Evolutionary conservation across 257 asterid species (phyloP).

Genomic region (Plantago elongata): DNA sequence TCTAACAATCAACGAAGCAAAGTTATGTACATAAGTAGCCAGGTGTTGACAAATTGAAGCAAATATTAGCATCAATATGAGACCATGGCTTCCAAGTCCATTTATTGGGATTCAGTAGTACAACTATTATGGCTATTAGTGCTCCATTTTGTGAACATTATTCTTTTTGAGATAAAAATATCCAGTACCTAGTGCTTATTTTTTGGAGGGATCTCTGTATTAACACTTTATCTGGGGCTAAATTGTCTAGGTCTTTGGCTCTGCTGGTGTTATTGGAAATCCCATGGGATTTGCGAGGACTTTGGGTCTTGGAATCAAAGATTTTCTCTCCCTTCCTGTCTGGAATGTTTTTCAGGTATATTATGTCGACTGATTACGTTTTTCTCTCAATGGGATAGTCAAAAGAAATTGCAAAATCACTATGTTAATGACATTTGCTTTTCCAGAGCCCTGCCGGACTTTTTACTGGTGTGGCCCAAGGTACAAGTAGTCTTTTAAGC

Average conservation of each 20-base stretch:
- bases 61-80: too few species aligned
- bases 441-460: slow-evolving; percentile 93
- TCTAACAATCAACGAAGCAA: background rate
- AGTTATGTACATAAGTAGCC: too few species aligned
- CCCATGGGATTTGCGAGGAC: slow-evolving; percentile 96
- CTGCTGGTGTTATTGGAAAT: slow-evolving; percentile 96
- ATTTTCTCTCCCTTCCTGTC: slow-evolving; percentile 84
- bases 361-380: slow-evolving; percentile 6
- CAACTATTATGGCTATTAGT: too few species aligned
- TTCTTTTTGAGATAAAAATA: too few species aligned
- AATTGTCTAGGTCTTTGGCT: slow-evolving; percentile 75
- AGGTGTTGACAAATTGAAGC: too few species aligned
- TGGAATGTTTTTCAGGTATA: slow-evolving; percentile 81
- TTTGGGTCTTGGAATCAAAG: slow-evolving; percentile 88
- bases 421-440: slow-evolving; percentile 21
- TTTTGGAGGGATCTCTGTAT: too few species aligned
- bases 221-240: background rate
- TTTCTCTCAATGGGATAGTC: background rate
- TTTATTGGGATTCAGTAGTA: too few species aligned
- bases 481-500: slow-evolving; percentile 91
- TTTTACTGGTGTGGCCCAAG: slow-evolving; percentile 91
- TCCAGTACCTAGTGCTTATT: too few species aligned
- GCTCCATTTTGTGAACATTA: too few species aligned
- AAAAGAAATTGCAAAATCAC: background rate
- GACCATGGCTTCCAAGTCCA: too few species aligned